These are phyloP conservation scores for Lachnellula arida DNA, from an alignment of 2,329 filamentous ascomycete genomes.

Conservation along the genomic window DNA sequence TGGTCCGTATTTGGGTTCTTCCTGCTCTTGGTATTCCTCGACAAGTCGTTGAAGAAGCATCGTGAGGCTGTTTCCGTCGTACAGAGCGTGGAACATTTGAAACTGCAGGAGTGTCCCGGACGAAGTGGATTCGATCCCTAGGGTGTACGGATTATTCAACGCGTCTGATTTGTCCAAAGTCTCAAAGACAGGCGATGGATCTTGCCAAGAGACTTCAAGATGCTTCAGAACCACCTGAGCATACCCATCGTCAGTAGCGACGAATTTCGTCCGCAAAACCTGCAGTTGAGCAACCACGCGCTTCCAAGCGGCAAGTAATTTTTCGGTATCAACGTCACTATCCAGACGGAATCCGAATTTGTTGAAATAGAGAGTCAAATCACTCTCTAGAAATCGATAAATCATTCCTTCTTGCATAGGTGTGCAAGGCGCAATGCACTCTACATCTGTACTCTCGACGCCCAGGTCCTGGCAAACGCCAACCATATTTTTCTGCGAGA, in stretches of 20 bases:
- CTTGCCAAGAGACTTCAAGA: slow-evolving; percentile 39
- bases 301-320: slow-evolving; percentile 55
- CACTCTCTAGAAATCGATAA: slow-evolving; percentile 57
- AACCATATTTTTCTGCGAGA: slow-evolving; percentile 32
- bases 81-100: slow-evolving; percentile 79
- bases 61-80: slow-evolving; percentile 76
- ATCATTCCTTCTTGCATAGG: slow-evolving; percentile 85
- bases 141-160: slow-evolving; percentile 24
- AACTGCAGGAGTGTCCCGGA: slow-evolving; percentile 45
- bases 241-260: slow-evolving; percentile 68
- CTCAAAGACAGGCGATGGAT: slow-evolving; percentile 28
- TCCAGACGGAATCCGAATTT: slow-evolving; percentile 59
- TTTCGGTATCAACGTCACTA: slow-evolving; percentile 38
- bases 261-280: slow-evolving; percentile 69
- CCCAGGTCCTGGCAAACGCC: slow-evolving; percentile 44
- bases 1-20: slow-evolving; percentile 37
- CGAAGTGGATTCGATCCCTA: slow-evolving; percentile 9
- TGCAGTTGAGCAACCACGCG: slow-evolving; percentile 48
- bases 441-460: slow-evolving; percentile 50
- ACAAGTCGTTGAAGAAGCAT: slow-evolving; percentile 59
- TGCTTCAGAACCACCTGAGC: slow-evolving; percentile 63
- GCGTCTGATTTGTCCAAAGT: slow-evolving; percentile 21
- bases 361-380: slow-evolving; percentile 68
- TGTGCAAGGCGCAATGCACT: slow-evolving; percentile 77
- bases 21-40: slow-evolving; percentile 42